Base-by-base conservation (phyloP, 495 filamentous ascomycete genomes). In the Hypoxylon cercidicola region DNA sequence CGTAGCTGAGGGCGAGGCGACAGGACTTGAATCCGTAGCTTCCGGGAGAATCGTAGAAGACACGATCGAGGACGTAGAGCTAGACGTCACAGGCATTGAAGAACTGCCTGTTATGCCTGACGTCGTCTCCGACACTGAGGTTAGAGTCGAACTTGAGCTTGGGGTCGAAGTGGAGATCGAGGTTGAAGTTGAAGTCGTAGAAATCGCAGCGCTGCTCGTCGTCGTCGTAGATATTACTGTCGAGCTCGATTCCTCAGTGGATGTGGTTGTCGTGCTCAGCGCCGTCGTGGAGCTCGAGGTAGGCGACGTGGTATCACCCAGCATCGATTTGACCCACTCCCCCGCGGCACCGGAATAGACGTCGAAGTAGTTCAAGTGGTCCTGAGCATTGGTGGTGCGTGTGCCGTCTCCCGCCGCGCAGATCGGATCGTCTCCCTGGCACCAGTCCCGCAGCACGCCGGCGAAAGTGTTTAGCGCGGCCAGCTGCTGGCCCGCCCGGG, bases 301-400 rank as follows among this genome's bases (percentile, higher is more conserved):
- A 11, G 40, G 34, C 12, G 52, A 43, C 0, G 13, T 23, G 13
- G 25, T 19, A 3, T 41, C 11, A 12, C 30, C 30, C 16, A 60
- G 12, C 37, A 41, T 66, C 16, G 52, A 62, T 8, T 59, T 55
- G 4, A 71, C 68, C 68, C 68, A 71, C 2, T 58, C 51, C 9
- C 45, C 62, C 13, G 71, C 69, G 15, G 25, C 49, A 16, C 28
- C 48, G 2, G 69, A 51, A 44, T 67, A 74, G 2, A 44, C 9
- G n/a, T 72, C 70, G 25, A 72, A 72, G 50, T 74, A 74, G 25
- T 64, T 59, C 18, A 65, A 41, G 16, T 74, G 70, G 12, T 60
- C 5, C 18, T 68, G 49, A 20, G 50, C 45, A 13, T 53, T 46
- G 18, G 49, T 50, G 3, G 34, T 44, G 9, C 51, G n/a, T n/a